Conservation (phyloP, 495 filamentous ascomycete species). For the Penicillium salamii region DNA sequence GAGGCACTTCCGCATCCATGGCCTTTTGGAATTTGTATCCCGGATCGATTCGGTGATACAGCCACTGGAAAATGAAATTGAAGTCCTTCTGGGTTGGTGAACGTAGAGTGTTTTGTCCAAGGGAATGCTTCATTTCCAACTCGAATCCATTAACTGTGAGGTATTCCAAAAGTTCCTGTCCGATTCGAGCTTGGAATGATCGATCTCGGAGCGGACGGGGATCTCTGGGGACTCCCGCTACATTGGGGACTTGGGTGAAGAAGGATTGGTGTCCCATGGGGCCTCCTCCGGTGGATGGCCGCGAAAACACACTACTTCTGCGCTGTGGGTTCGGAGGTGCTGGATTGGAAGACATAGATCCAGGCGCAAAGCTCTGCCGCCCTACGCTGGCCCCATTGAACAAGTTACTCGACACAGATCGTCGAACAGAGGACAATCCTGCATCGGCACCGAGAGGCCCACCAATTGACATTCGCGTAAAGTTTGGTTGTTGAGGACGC, state of each 20-base stretch:
- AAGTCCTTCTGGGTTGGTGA: conserved; percentile 99
- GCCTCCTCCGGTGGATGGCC: conserved; percentile 56
- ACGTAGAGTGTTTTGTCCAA: conserved; percentile 81
- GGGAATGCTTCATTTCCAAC: conserved; percentile 90
- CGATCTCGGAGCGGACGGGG: conserved; percentile 85
- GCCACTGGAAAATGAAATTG: conserved; percentile 93
- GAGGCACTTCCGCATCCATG: conserved; percentile 90
- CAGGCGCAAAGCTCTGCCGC: conserved; percentile 70
- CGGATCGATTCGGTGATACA: conserved; percentile 93
- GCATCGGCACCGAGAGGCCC: conserved; percentile 66
- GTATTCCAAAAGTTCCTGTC: conserved; percentile 88
- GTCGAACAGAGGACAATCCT: conserved; percentile 81
- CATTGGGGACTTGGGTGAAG: conserved; percentile 78
- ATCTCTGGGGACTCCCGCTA: conserved; percentile 77
- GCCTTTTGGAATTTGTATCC: conserved; percentile 85
- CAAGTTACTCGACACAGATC: conserved; percentile 69
- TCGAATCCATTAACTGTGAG: conserved; percentile 89
- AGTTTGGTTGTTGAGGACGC: conserved; percentile 79
- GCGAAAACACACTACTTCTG: conserved; percentile 82
- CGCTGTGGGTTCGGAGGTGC: conserved; percentile 53
- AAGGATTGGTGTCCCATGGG: conserved; percentile 77
- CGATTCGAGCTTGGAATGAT: conserved; percentile 74
- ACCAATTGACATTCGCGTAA: conserved; percentile 79
- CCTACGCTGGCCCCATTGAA: conserved; percentile 60
- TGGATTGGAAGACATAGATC: conserved; percentile 49